These are phyloP conservation scores for Agapanthus africanus DNA, from an alignment of 106 monocot genomes.

Conservation along the genomic window DNA sequence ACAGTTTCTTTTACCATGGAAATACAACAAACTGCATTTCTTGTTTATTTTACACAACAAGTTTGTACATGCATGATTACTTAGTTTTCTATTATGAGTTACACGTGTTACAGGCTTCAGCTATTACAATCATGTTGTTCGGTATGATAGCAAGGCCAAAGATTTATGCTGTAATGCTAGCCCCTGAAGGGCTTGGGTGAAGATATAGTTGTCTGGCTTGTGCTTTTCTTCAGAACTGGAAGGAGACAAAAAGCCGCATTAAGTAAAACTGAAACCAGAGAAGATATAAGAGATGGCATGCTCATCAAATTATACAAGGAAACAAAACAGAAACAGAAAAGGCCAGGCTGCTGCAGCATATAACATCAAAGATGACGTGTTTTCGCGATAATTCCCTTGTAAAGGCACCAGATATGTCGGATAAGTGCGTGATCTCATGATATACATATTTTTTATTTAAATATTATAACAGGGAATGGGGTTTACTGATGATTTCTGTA, in stretches of 20 bases:
- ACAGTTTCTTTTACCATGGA: too few relatives aligned
- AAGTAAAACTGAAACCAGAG: background rate
- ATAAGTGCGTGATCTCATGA: too few relatives aligned
- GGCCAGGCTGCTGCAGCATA: background rate
- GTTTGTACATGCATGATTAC: too few relatives aligned
- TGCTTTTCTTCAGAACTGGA: conserved; percentile 17
- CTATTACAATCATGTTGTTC: background rate
- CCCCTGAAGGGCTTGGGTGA: conserved; percentile 8
- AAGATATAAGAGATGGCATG: background rate
- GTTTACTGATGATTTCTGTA: too few relatives aligned
- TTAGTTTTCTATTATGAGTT: background rate
- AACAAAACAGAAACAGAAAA: background rate
- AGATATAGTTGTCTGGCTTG: conserved; percentile 12
- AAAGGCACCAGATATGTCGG: background rate
- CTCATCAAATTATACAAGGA: background rate
- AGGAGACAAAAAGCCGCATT: background rate
- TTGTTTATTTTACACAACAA: too few relatives aligned
- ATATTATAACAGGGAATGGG: too few relatives aligned
- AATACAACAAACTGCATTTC: too few relatives aligned
- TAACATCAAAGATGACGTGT: background rate
- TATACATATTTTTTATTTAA: too few relatives aligned
- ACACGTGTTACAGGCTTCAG: conserved; percentile 15
- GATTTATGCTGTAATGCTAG: background rate
- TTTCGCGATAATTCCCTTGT: background rate
- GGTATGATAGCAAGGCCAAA: background rate